Evolutionary conservation across 2,329 filamentous ascomycete species (phyloP).

Genomic region (Cryphonectria carpinicola): DNA sequence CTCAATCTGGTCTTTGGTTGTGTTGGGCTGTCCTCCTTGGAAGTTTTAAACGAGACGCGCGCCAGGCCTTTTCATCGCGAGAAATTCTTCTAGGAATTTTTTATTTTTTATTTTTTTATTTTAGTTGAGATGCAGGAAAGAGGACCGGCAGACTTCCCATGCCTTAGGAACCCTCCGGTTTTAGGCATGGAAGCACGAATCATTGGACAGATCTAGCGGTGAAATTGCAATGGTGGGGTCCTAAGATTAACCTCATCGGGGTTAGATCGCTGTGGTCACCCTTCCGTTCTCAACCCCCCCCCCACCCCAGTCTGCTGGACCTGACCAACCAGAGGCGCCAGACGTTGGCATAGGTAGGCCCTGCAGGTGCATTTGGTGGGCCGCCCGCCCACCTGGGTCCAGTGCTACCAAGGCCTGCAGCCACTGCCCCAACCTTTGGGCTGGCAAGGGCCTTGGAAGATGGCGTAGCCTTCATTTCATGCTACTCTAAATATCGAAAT

Average conservation of each 20-base stretch:
- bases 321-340: not conserved
- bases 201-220: conserved; percentile 2
- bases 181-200: not conserved
- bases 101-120: too few relatives aligned
- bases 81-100: not conserved
- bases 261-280: not conserved
- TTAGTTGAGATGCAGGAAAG: not conserved
- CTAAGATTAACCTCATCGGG: not conserved
- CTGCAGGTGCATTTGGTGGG: not conserved
- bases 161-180: not conserved
- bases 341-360: not conserved
- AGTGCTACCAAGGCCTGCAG: not conserved
- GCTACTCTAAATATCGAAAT: not conserved
- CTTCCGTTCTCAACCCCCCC: not conserved
- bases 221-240: not conserved
- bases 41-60: not conserved
- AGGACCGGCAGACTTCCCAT: not conserved
- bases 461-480: conserved; percentile 13
- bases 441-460: not conserved
- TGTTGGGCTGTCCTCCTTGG: not conserved
- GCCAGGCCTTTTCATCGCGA: not conserved
- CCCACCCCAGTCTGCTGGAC: not conserved
- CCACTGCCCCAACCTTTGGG: not conserved
- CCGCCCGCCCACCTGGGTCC: not conserved
- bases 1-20: not conserved